Evolutionary conservation across 2,329 filamentous ascomycete species (phyloP), one percentile per base, ranked within the genome.

Genomic region (Xylaria multiplex): DNA sequence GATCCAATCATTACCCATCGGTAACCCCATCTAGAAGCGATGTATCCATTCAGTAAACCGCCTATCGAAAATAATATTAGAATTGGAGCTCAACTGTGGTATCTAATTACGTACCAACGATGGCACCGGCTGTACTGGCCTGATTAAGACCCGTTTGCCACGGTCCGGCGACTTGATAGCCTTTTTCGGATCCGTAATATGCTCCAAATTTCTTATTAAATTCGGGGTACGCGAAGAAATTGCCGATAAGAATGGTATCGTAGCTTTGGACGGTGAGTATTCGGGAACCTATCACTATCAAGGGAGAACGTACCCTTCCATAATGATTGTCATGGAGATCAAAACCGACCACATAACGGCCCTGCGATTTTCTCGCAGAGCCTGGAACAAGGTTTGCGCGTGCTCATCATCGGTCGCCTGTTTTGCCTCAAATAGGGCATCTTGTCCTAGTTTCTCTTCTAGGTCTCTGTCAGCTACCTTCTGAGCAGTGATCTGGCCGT

Each of bases 371-470:
- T 75, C 71, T 35, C 65, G 65, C 55, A 77, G 22, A 11, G 74
- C 75, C 40, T 76, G 71, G 6, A 66, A 22, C 9, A 76, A 61
- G 3, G 73, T 75, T 69, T 77, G 74, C 24, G 72, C 66, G 56
- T 77, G 75, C 32, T 77, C 75, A 40, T 76, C 72, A 3, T 77
- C 75, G 11, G 75, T 75, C 16, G 75, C 75, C 59, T 72, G 69
- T 54, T 72, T 73, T 19, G 75, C 75, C 50, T 76, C 73, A n/a
- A 69, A 55, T 9, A 76, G 59, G 11, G 74, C 75, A 40, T 49
- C 74, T 19, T 68, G 67, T 40, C 75, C 74, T 14, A 77, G 52
- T 62, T 73, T 76, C 61, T 76, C 75, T 67, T 75, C 74, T 27
- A 76, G 45, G 32, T 73, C 73, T 49, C 69, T 69, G 53, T 76